phyloP scores from a whole-genome alignment of 345 rosid genomes.

The Hypericum perforatum region DNA sequence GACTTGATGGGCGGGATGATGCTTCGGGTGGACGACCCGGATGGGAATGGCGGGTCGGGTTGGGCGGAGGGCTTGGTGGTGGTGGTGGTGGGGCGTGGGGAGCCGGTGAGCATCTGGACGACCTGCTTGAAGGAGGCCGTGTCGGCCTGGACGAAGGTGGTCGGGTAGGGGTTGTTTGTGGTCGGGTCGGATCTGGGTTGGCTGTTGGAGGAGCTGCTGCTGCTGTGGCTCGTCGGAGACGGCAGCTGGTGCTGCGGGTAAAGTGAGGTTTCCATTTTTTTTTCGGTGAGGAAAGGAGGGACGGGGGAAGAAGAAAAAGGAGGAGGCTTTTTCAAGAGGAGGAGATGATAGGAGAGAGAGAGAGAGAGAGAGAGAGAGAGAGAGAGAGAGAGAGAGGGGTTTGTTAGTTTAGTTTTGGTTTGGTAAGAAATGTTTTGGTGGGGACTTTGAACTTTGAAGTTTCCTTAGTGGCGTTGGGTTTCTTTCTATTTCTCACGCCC shows the following conservation, averaged over 20 bases:
- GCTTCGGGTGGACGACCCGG: constrained; percentile 24
- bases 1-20: constrained; percentile 87
- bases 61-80: constrained; percentile 5
- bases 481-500: no score
- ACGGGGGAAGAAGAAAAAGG: no score
- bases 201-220: constrained; percentile 22
- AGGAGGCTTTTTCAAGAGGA: not conserved
- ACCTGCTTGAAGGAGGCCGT: constrained; percentile 91
- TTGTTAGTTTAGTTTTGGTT: not conserved
- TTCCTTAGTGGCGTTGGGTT: constrained; percentile 45
- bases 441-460: not conserved
- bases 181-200: constrained; percentile 24
- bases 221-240: constrained; percentile 7
- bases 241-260: constrained; percentile 11
- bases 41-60: constrained; percentile 27
- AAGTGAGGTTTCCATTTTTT: constrained; percentile 56
- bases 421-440: not conserved
- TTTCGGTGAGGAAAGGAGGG: not conserved
- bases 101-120: constrained; percentile 96
- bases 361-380: no score
- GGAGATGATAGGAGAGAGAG: no score
- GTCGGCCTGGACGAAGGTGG: constrained; percentile 95
- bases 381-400: not conserved
- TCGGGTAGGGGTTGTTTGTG: constrained; percentile 89
- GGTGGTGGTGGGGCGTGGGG: constrained; percentile 24